These are phyloP conservation scores for Nakataea oryzae DNA, from an alignment of 2,329 filamentous ascomycete genomes.

Conservation along the genomic window DNA sequence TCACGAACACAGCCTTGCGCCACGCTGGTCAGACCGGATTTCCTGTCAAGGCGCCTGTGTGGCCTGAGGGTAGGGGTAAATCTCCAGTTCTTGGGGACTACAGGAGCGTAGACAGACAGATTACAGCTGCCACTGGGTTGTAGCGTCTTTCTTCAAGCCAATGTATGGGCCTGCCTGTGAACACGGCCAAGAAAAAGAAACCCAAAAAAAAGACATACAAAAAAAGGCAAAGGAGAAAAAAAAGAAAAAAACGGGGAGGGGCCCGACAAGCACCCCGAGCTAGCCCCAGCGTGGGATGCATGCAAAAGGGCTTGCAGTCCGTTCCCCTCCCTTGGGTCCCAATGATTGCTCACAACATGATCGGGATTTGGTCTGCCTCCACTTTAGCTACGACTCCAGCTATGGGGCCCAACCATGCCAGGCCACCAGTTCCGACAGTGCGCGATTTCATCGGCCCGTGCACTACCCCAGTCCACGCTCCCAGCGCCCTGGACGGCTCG, in stretches of 20 bases:
- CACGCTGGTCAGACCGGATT: background rate
- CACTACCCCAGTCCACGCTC: too few relatives aligned
- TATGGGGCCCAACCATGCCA: background rate
- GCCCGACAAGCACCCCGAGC: background rate
- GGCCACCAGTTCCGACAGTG: background rate
- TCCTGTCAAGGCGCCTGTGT: background rate
- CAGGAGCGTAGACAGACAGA: too few relatives aligned
- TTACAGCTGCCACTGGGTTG: too few relatives aligned
- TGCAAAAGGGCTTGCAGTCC: background rate
- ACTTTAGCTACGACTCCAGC: background rate
- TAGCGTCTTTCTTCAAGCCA: too few relatives aligned
- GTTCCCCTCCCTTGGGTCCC: background rate
- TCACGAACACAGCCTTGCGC: background rate
- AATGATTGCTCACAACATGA: too few relatives aligned
- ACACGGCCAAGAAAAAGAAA: too few relatives aligned
- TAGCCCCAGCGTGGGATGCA: background rate
- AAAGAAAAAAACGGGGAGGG: background rate
- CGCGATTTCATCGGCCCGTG: background rate
- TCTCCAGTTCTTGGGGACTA: too few relatives aligned
- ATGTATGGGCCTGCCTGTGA: too few relatives aligned
- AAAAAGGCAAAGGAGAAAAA: too few relatives aligned
- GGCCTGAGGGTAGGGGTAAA: too few relatives aligned
- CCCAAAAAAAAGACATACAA: too few relatives aligned
- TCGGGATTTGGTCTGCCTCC: background rate
- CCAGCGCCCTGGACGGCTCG: background rate